Base-by-base conservation (phyloP, 371 early-diverging fungal species). In the Actinomortierella ambigua region DNA sequence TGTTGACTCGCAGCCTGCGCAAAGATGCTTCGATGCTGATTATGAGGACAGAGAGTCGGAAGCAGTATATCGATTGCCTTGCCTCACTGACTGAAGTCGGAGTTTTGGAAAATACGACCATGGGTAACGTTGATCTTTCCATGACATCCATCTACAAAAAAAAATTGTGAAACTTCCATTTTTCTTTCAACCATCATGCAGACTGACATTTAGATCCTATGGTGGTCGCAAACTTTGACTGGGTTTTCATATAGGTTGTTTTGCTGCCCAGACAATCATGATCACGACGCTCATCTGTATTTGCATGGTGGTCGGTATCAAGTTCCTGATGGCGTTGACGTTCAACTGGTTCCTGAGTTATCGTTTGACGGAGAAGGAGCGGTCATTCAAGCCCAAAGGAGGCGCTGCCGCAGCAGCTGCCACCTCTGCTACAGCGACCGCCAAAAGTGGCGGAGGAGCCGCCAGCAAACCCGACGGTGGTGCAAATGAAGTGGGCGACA, bases 341-440 rank as follows among this genome's bases (percentile, higher is more conserved):
- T 92, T 90, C 77, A 84, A 83, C 28, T 87, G 89, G 88, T 81
- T 81, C 59, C 50, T 85, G 29, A 77, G 77, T 14, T 82, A 70
- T 56, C 63, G 67, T 13, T 52, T 70, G 14, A 70, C 71, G 1
- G 71, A 70, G 42, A 70, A 70, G 47, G 65, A 65, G 7, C 60
- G 62, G 44, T 51, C 46, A 0, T 44, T 49, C 27, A 48, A 48
- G 48, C n/a, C 34, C 0, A 65, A 64, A 44, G n/a, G n/a, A n/a
- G n/a, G n/a, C 14, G 43, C 11, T n/a, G 62, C 57, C 23, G 22
- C 52, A 24, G 44, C 55, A 18, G 59, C 53, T 9, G 58, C 75
- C 3, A 59, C 63, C n/a, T 23, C 68, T 4, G 61, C 77, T 17
- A 55, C 66, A 5, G n/a, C n/a, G n/a, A 48, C 57, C 7, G 60